Conservation (phyloP, 805 yeast species). For the Suhomyces prunicola region DNA sequence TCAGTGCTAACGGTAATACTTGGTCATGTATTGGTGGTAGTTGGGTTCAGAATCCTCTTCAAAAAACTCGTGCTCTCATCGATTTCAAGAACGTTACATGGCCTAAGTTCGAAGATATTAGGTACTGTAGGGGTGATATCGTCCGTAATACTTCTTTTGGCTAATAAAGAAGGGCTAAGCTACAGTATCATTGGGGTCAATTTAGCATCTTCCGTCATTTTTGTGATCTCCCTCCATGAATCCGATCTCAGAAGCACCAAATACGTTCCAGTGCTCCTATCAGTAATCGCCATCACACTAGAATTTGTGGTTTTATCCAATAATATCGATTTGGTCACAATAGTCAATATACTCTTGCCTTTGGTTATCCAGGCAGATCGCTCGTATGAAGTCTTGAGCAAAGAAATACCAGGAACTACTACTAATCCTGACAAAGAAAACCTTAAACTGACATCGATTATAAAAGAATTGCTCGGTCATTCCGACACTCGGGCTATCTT, state of each 20-base stretch:
- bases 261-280: conserved; percentile 15
- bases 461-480: conserved; percentile 33
- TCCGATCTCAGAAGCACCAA: conserved; percentile 14
- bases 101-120: conserved; percentile 3
- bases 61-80: conserved; percentile 8
- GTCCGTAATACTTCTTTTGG: conserved; percentile 2
- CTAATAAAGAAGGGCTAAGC: conserved; percentile 7
- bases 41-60: conserved; percentile 12
- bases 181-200: conserved; percentile 22
- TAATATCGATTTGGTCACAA: conserved; percentile 3
- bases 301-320: conserved; percentile 20
- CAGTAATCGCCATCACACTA: conserved; percentile 15
- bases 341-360: conserved; percentile 17
- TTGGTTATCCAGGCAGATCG: conserved; percentile 19
- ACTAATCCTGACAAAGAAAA: background rate
- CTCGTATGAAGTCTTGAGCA: conserved; percentile 3
- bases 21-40: conserved; percentile 19
- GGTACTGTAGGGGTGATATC: conserved; percentile 1
- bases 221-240: conserved; percentile 24
- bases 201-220: conserved; percentile 21
- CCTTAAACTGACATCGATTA: conserved; percentile 10
- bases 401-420: background rate
- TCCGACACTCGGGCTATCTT: conserved; percentile 84
- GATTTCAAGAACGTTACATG: conserved; percentile 5
- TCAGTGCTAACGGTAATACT: conserved; percentile 6